Conservation (phyloP, 495 filamentous ascomycete genomes). For the Annulohypoxylon nitens region DNA sequence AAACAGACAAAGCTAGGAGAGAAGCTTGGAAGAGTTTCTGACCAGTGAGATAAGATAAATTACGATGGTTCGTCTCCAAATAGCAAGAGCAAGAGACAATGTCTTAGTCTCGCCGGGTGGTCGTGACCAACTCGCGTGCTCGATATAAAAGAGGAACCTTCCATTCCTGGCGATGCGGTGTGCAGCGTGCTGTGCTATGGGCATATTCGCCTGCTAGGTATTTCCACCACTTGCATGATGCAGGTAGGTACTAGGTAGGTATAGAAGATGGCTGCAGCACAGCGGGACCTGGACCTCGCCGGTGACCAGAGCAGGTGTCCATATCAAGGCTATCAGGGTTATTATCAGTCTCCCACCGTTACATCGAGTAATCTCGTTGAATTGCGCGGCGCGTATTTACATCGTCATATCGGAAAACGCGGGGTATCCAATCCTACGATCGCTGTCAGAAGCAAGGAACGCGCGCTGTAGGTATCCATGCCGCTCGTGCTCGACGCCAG, state of each 20-base stretch:
- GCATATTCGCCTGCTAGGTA: slow-evolving; percentile 16
- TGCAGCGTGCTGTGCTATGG: slow-evolving; percentile 6
- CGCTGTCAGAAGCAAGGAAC: slow-evolving; percentile 6
- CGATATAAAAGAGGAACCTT: slow-evolving; percentile 36
- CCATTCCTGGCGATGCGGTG: slow-evolving; percentile 43
- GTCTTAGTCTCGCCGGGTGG: slow-evolving; percentile 37
- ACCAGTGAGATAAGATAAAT: slow-evolving; percentile 35
- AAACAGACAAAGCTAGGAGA: slow-evolving; percentile 21
- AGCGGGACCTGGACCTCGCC: slow-evolving; percentile 27
- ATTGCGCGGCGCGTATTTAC: slow-evolving; percentile 23
- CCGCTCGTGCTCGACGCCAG: slow-evolving; percentile 7
- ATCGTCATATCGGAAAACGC: slow-evolving; percentile 29
- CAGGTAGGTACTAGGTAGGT: slow-evolving; percentile 7
- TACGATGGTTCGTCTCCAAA: slow-evolving; percentile 23
- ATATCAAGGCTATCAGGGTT: background rate
- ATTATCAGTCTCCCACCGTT: slow-evolving; percentile 39
- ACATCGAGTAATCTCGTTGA: slow-evolving; percentile 40
- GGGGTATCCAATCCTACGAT: slow-evolving; percentile 39
- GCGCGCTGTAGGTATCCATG: slow-evolving; percentile 13
- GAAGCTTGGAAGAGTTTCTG: slow-evolving; percentile 14
- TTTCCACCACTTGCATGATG: slow-evolving; percentile 34
- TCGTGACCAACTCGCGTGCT: slow-evolving; percentile 41
- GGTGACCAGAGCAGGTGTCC: slow-evolving; percentile 40
- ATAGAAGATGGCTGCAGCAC: slow-evolving; percentile 3
- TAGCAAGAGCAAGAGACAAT: slow-evolving; percentile 40